Evolutionary conservation across 2,329 filamentous ascomycete species (phyloP).

Genomic region (Ambrosiella beaveri): DNA sequence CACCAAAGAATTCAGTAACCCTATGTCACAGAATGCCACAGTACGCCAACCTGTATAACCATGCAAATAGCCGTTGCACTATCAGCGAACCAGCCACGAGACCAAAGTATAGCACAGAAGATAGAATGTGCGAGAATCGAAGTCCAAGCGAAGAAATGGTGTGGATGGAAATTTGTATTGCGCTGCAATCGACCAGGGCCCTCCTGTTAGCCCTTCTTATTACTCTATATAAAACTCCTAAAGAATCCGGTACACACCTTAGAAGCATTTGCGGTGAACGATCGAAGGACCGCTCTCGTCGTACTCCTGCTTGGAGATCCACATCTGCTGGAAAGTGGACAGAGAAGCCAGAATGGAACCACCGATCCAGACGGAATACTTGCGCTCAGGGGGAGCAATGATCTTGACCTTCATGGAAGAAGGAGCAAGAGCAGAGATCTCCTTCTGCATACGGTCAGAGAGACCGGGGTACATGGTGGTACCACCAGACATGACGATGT

Average conservation of each 20-base stretch:
- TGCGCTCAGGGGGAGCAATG: slow-evolving; percentile 98
- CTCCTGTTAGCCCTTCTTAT: slow-evolving; percentile 16
- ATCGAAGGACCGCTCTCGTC: slow-evolving; percentile 99
- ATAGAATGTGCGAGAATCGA: background rate
- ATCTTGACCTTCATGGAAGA: slow-evolving; percentile 99
- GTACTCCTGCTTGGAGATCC: slow-evolving; percentile 99
- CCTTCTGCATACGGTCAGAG: slow-evolving; percentile 99
- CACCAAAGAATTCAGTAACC: background rate
- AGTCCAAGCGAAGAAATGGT: slow-evolving; percentile 7
- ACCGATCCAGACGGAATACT: slow-evolving; percentile 99
- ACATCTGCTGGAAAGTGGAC: slow-evolving; percentile 99
- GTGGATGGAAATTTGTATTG: slow-evolving; percentile 19
- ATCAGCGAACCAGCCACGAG: background rate
- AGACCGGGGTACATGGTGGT: slow-evolving; percentile 99
- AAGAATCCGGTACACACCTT: slow-evolving; percentile 39
- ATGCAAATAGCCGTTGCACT: no score
- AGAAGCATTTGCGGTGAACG: slow-evolving; percentile 99
- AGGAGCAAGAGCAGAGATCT: slow-evolving; percentile 97
- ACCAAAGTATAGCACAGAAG: background rate
- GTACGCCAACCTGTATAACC: no score
- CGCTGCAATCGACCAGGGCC: slow-evolving; percentile 16
- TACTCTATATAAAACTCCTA: background rate
- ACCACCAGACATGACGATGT: slow-evolving; percentile 99
- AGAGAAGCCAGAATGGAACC: slow-evolving; percentile 98
- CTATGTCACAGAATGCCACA: background rate